Evolutionary conservation across 495 filamentous ascomycete genomes (phyloP).

Genomic region (Cenococcum geophilum): DNA sequence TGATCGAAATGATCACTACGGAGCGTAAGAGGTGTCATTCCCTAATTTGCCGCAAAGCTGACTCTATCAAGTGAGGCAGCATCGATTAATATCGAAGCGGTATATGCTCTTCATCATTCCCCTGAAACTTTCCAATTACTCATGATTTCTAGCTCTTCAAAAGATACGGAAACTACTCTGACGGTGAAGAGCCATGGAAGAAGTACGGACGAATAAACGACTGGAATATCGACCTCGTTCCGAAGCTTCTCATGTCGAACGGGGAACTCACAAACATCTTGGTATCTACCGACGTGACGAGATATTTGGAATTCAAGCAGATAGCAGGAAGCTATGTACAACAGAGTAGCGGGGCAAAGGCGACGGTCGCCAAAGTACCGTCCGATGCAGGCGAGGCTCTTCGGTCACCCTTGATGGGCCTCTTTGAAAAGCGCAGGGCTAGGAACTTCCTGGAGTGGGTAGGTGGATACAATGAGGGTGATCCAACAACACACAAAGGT

Average conservation of each 20-base stretch:
- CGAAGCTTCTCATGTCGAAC: slow-evolving; percentile 97
- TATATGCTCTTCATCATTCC: slow-evolving; percentile 43
- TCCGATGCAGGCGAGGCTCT: slow-evolving; percentile 89
- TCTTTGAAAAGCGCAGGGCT: slow-evolving; percentile 95
- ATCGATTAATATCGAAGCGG: slow-evolving; percentile 88
- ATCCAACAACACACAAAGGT: slow-evolving; percentile 85
- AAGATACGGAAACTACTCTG: slow-evolving; percentile 75
- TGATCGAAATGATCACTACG: slow-evolving; percentile 98
- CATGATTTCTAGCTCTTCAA: slow-evolving; percentile 68
- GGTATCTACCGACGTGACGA: slow-evolving; percentile 91
- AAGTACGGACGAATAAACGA: slow-evolving; percentile 94
- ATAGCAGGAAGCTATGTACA: slow-evolving; percentile 97
- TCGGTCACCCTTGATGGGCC: slow-evolving; percentile 86
- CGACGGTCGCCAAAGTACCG: slow-evolving; percentile 92
- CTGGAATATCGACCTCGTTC: slow-evolving; percentile 98
- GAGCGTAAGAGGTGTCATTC: slow-evolving; percentile 59
- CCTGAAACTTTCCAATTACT: slow-evolving; percentile 4
- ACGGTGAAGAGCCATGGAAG: slow-evolving; percentile 92
- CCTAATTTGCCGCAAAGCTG: slow-evolving; percentile 20
- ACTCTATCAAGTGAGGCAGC: slow-evolving; percentile 69
- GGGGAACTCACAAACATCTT: slow-evolving; percentile 97
- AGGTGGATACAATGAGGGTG: slow-evolving; percentile 77
- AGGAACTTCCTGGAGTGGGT: slow-evolving; percentile 98
- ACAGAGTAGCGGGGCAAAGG: slow-evolving; percentile 69
- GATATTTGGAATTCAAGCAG: slow-evolving; percentile 98